These are phyloP conservation scores for Pyronema domesticum DNA, from an alignment of 495 filamentous ascomycete genomes.

Conservation along the genomic window DNA sequence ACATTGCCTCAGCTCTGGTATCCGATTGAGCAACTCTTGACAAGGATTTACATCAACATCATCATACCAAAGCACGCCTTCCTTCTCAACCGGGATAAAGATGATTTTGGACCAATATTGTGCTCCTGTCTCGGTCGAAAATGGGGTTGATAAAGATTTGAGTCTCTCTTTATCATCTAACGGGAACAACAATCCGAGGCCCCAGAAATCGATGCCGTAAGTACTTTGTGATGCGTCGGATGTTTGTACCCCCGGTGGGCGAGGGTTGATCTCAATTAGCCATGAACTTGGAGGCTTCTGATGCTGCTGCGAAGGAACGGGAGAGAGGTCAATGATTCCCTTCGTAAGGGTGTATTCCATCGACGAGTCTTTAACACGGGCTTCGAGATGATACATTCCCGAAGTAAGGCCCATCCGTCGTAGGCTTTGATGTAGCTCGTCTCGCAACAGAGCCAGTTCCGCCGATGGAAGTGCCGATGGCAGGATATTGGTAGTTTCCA, in stretches of 20 bases:
- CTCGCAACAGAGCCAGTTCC: constrained; percentile 24
- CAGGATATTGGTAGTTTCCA: constrained; percentile 27
- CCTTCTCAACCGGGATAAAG: too few species aligned
- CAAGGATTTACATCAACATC: not conserved
- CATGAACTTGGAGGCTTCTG: constrained; percentile 13
- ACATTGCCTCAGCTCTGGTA: not conserved
- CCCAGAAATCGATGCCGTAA: constrained; percentile 31
- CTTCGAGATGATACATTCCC: not conserved
- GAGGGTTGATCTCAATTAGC: constrained; percentile 29
- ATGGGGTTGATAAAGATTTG: constrained; percentile 17
- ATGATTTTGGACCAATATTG: constrained; percentile 10
- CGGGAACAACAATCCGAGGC: constrained; percentile 24
- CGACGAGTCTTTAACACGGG: not conserved
- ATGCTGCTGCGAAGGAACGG: not conserved
- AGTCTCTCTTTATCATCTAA: constrained; percentile 21
- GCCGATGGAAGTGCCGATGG: constrained; percentile 27
- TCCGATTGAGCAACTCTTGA: not conserved
- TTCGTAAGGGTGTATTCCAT: not conserved
- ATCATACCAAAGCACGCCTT: not conserved
- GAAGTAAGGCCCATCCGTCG: constrained; percentile 23
- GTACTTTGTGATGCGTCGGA: constrained; percentile 20
- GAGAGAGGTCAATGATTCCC: constrained; percentile 11
- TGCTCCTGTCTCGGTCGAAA: constrained; percentile 17
- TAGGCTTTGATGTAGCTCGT: constrained; percentile 24
- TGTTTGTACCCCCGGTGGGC: constrained; percentile 25